These are phyloP conservation scores for Passalora sequoiae DNA, from an alignment of 2,329 filamentous ascomycete genomes.

Conservation along the genomic window DNA sequence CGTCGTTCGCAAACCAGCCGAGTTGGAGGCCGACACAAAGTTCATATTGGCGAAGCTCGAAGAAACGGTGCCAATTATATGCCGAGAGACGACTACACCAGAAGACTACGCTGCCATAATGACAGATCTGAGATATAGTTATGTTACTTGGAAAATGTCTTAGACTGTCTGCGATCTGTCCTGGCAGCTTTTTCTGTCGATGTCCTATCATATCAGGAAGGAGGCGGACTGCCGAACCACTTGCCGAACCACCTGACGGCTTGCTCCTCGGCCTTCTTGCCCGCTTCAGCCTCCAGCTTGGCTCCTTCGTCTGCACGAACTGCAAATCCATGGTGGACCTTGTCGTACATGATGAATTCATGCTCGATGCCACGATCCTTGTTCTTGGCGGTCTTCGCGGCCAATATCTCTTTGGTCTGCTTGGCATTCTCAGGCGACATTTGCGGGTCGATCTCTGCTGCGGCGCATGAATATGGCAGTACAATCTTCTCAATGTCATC, in stretches of 20 bases:
- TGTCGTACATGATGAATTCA: conserved; percentile 38
- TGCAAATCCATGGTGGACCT: conserved; percentile 14
- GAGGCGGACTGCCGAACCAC: conserved; percentile 28
- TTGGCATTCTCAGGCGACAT: conserved; percentile 32
- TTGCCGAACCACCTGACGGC: conserved; percentile 36
- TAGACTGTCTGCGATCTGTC: neutral
- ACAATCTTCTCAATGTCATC: conserved; percentile 33
- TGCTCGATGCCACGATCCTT: conserved; percentile 33
- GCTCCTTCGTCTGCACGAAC: conserved; percentile 32
- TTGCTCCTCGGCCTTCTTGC: conserved; percentile 37
- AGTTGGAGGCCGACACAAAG: conserved; percentile 21
- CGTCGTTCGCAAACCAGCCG: conserved; percentile 23
- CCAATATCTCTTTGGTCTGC: conserved; percentile 31
- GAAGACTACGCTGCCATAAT: conserved; percentile 21
- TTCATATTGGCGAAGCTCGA: conserved; percentile 21
- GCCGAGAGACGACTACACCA: conserved; percentile 10
- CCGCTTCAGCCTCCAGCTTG: conserved; percentile 29
- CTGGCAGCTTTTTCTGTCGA: neutral
- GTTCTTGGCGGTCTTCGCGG: conserved; percentile 32
- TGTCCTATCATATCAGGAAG: neutral
- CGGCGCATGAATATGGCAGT: conserved; percentile 34
- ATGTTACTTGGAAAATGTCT: conserved; percentile 23
- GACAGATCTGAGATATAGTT: conserved; percentile 17
- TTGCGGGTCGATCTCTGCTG: conserved; percentile 28
- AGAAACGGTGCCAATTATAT: conserved; percentile 10